Evolutionary conservation across 768 basidiomycete species (phyloP).

Genomic region (Nidula microcarpa): DNA sequence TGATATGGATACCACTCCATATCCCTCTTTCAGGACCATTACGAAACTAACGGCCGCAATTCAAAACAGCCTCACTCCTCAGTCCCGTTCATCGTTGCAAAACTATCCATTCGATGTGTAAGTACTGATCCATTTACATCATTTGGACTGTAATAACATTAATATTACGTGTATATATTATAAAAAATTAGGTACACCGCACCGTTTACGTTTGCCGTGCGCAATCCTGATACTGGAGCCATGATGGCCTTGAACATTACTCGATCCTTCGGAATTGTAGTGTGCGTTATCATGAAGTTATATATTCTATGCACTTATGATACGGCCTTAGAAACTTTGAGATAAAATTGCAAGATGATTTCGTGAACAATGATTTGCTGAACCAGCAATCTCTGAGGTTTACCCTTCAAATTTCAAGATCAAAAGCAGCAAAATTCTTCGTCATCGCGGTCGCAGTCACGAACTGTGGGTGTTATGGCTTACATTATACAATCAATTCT

Average conservation of each 20-base stretch:
- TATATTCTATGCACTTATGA: background rate
- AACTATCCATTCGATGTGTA: background rate
- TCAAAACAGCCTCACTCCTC: background rate
- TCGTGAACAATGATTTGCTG: background rate
- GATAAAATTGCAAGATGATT: background rate
- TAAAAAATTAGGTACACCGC: background rate
- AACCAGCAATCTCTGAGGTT: constrained; percentile 1
- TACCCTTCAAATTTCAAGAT: constrained; percentile 8
- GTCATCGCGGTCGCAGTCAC: constrained; percentile 9
- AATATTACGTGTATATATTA: background rate
- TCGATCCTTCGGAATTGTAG: background rate
- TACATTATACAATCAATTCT: background rate
- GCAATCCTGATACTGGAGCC: background rate
- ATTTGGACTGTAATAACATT: background rate
- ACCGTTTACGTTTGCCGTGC: background rate
- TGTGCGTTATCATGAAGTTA: background rate
- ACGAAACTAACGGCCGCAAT: background rate
- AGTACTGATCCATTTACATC: background rate
- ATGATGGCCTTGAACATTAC: background rate
- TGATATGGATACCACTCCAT: background rate
- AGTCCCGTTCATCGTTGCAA: background rate
- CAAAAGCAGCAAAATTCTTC: constrained; percentile 9
- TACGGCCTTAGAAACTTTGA: background rate
- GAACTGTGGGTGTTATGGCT: constrained; percentile 9
- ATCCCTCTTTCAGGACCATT: background rate